phyloP scores from a whole-genome alignment of 306 rosid genomes.

The Alnus rubra region DNA sequence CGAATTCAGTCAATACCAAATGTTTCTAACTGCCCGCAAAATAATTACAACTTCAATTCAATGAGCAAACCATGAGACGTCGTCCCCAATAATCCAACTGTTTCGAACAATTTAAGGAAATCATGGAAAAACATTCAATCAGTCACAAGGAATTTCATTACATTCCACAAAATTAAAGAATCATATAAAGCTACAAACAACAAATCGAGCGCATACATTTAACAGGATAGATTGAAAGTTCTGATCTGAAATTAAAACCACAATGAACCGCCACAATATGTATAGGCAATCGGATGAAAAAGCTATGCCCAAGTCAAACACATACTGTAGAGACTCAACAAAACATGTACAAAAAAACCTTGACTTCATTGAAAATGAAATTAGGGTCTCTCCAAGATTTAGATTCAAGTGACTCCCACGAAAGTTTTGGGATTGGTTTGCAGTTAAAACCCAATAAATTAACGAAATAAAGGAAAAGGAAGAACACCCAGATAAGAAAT shows the following conservation, averaged over 20 bases:
- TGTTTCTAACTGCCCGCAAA: background rate
- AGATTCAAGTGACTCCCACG: background rate
- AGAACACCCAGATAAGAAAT: background rate
- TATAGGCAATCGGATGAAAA: background rate
- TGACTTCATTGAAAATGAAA: background rate
- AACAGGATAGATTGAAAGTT: background rate
- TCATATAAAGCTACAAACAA: background rate
- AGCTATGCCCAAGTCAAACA: background rate
- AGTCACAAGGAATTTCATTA: background rate
- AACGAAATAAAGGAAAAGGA: background rate
- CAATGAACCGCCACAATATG: background rate
- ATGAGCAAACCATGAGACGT: constrained; percentile 18
- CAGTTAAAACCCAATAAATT: background rate
- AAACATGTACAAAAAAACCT: background rate
- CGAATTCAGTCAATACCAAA: background rate
- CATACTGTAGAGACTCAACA: background rate
- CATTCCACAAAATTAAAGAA: background rate
- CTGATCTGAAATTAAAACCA: background rate
- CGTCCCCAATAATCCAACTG: constrained; percentile 29
- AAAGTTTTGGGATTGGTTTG: background rate
- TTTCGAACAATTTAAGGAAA: background rate
- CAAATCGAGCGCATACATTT: background rate
- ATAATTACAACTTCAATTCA: background rate
- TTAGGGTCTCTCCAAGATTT: background rate
- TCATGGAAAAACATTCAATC: background rate